These are phyloP conservation scores for Starmerella sirachaensis DNA, from an alignment of 805 yeast species.

Conservation along the genomic window DNA sequence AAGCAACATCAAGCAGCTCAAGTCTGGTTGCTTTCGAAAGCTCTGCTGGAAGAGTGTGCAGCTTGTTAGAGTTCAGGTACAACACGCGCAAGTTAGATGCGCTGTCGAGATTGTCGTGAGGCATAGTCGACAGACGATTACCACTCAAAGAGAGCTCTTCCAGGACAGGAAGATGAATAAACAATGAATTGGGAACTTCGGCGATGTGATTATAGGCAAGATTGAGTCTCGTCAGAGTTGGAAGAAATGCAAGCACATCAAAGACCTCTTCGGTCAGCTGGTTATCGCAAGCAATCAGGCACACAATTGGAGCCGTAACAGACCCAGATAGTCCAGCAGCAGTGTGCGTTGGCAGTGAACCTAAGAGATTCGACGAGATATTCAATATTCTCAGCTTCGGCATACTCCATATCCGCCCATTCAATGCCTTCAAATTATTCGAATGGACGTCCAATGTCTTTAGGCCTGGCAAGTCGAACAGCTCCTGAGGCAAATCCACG, in stretches of 20 bases:
- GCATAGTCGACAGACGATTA: slow-evolving; percentile 61
- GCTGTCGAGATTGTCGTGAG: slow-evolving; percentile 71
- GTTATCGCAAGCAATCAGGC: slow-evolving; percentile 67
- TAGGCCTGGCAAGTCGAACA: slow-evolving; percentile 49
- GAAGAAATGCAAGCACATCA: slow-evolving; percentile 49
- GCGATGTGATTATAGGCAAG: slow-evolving; percentile 72
- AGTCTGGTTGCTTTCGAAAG: slow-evolving; percentile 54
- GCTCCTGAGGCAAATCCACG: slow-evolving; percentile 52
- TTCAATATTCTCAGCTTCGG: slow-evolving; percentile 23
- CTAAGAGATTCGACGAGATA: slow-evolving; percentile 23
- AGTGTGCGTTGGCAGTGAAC: slow-evolving; percentile 11
- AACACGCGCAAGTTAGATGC: slow-evolving; percentile 48
- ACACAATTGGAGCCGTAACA: slow-evolving; percentile 9
- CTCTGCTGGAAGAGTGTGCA: slow-evolving; percentile 82
- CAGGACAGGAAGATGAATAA: slow-evolving; percentile 44
- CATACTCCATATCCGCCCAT: slow-evolving; percentile 56
- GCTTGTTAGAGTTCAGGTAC: slow-evolving; percentile 69
- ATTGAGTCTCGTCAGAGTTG: slow-evolving; percentile 51
- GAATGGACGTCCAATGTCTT: slow-evolving; percentile 68
- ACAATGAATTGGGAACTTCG: slow-evolving; percentile 69
- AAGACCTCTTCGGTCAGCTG: slow-evolving; percentile 67
- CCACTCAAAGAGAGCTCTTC: slow-evolving; percentile 70
- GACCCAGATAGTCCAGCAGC: neutral
- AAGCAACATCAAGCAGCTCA: slow-evolving; percentile 75
- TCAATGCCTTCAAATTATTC: slow-evolving; percentile 63